A percentile compares a stretch with the other conserved stretches of the same genome.
phyloP scores from a whole-genome alignment of 306 rosid species.

The Arachis hypogaea region DNA sequence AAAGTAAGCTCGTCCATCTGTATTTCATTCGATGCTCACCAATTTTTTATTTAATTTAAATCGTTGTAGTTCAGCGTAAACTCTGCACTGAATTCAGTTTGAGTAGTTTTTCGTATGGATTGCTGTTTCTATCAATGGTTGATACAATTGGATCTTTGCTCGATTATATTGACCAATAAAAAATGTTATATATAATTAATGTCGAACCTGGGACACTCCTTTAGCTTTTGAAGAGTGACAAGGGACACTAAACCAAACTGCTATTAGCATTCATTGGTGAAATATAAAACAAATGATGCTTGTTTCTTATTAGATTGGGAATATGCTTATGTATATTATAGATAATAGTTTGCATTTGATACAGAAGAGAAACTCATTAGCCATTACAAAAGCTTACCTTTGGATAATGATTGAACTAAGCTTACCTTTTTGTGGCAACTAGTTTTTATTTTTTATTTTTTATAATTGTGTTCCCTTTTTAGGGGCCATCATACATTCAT shows the following conservation, averaged over 20 bases:
- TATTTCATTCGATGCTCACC: constrained; percentile 17
- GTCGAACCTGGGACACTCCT: constrained; percentile 13
- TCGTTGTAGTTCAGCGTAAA: constrained; percentile 7
- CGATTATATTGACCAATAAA: constrained; percentile 17
- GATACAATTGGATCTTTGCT: background rate
- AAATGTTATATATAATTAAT: background rate
- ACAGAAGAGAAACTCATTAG: background rate
- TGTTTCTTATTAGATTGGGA: background rate
- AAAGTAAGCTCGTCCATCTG: constrained; percentile 61
- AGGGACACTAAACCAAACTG: constrained; percentile 1
- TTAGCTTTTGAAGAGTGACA: background rate
- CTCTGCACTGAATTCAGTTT: constrained; percentile 1
- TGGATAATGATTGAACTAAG: background rate
- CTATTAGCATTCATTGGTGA: background rate
- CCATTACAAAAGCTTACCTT: background rate
- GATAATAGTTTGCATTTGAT: background rate
- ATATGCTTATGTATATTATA: background rate
- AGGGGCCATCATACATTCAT: background rate
- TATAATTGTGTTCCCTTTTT: background rate
- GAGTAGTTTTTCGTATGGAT: background rate
- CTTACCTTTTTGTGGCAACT: too few relatives aligned
- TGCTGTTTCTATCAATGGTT: background rate
- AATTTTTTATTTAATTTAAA: constrained; percentile 3
- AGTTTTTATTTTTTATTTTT: background rate
- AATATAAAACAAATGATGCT: constrained; percentile 13